Conservation (phyloP, 169 alveolate genomes). For the Cryptosporidium muris region DNA sequence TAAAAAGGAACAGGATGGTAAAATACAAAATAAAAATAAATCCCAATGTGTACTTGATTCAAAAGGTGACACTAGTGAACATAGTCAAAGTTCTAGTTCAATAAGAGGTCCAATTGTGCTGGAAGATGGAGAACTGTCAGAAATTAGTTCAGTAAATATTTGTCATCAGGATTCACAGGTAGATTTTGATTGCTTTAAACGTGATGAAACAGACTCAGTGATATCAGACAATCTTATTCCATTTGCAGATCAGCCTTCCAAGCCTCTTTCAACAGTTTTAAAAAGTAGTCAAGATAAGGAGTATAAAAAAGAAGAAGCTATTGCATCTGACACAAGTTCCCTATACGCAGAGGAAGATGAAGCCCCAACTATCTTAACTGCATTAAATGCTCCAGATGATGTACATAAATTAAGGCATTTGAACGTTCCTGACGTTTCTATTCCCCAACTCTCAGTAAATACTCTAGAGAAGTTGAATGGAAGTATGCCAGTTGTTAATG, state of each 20-base stretch:
- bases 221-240: conserved; percentile 58
- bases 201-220: background rate
- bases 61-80: too few relatives aligned
- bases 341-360: background rate
- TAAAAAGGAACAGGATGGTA: background rate
- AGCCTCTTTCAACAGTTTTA: background rate
- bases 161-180: background rate
- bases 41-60: too few relatives aligned
- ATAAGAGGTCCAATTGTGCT: too few relatives aligned
- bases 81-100: too few relatives aligned
- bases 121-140: too few relatives aligned
- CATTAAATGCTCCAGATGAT: background rate
- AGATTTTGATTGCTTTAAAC: background rate
- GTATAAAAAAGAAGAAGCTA: background rate
- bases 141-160: background rate
- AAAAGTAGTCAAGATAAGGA: background rate
- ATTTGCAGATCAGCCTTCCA: conserved; percentile 25
- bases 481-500: conserved; percentile 24
- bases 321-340: background rate
- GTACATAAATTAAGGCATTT: background rate
- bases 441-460: background rate
- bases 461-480: conserved; percentile 30
- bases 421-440: background rate
- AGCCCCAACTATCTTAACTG: background rate
- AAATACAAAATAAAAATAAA: background rate